Evolutionary conservation across 2,329 filamentous ascomycete genomes (phyloP).

Genomic region (Blastomyces emzantsi): DNA sequence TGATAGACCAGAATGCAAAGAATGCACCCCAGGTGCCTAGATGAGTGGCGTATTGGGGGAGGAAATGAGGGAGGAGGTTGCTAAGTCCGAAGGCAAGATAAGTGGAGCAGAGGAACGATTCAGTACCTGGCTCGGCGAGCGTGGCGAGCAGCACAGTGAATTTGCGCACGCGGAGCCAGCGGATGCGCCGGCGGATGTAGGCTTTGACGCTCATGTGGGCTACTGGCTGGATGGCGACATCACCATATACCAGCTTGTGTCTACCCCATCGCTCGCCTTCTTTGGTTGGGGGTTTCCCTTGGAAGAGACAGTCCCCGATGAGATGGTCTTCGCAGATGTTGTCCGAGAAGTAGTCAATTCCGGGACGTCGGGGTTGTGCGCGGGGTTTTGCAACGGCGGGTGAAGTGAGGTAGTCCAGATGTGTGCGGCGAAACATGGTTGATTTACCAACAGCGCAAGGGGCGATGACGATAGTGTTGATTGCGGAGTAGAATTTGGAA

Average conservation of each 20-base stretch:
- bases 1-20: constrained; percentile 54
- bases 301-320: constrained; percentile 88
- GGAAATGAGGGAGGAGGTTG: constrained; percentile 52
- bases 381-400: constrained; percentile 39
- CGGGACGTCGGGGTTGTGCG: constrained; percentile 44
- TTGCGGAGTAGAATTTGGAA: constrained; percentile 95
- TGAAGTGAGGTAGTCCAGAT: constrained; percentile 64
- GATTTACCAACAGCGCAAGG: constrained; percentile 95
- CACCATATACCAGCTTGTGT: constrained; percentile 74
- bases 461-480: constrained; percentile 83
- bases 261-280: constrained; percentile 50
- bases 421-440: constrained; percentile 94
- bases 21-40: constrained; percentile 60
- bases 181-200: constrained; percentile 70
- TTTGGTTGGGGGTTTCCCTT: constrained; percentile 34
- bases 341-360: constrained; percentile 86
- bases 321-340: constrained; percentile 98
- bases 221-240: constrained; percentile 85
- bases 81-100: constrained; percentile 74
- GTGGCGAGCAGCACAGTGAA: constrained; percentile 87
- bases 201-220: constrained; percentile 65
- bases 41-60: constrained; percentile 45
- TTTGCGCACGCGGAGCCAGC: constrained; percentile 90
- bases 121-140: constrained; percentile 83
- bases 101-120: constrained; percentile 72